These are phyloP conservation scores for Vaccinium corymbosum DNA, from an alignment of 148 eudicot genomes.

Conservation along the genomic window DNA sequence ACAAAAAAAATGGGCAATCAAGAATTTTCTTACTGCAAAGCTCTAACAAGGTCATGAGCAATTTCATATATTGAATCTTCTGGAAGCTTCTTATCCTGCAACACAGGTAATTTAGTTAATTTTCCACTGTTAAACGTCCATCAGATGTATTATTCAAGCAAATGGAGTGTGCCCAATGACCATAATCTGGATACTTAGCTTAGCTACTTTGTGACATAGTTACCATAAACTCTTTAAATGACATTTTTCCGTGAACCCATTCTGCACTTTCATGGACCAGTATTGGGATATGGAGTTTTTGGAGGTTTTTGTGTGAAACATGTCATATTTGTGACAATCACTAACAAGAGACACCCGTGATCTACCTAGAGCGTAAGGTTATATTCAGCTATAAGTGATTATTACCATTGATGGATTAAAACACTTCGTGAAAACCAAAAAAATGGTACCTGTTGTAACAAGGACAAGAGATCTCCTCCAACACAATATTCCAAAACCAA, in stretches of 20 bases:
- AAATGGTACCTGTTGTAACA: slow-evolving; percentile 66
- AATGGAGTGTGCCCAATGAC: background rate
- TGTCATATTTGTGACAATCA: background rate
- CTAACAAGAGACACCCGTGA: background rate
- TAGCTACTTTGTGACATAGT: background rate
- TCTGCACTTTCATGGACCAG: background rate
- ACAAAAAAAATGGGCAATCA: slow-evolving; percentile 9
- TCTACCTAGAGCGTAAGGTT: background rate
- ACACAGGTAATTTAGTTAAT: slow-evolving; percentile 4
- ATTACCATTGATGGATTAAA: slow-evolving; percentile 14
- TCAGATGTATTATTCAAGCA: background rate
- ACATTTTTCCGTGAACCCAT: background rate
- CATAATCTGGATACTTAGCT: background rate
- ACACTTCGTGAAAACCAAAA: background rate
- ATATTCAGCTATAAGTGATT: background rate
- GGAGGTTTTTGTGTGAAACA: slow-evolving; percentile 3
- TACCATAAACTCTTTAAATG: background rate
- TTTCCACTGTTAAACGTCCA: background rate
- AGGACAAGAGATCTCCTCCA: slow-evolving; percentile 88
- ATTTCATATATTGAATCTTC: slow-evolving; percentile 93
- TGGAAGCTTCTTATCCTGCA: slow-evolving; percentile 86
- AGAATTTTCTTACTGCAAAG: slow-evolving; percentile 64
- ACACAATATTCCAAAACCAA: slow-evolving; percentile 93
- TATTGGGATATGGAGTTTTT: background rate
- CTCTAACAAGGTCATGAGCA: slow-evolving; percentile 65